These are phyloP conservation scores for Fennellomyces sp. DNA, from an alignment of 371 early-diverging fungal genomes.

Conservation along the genomic window DNA sequence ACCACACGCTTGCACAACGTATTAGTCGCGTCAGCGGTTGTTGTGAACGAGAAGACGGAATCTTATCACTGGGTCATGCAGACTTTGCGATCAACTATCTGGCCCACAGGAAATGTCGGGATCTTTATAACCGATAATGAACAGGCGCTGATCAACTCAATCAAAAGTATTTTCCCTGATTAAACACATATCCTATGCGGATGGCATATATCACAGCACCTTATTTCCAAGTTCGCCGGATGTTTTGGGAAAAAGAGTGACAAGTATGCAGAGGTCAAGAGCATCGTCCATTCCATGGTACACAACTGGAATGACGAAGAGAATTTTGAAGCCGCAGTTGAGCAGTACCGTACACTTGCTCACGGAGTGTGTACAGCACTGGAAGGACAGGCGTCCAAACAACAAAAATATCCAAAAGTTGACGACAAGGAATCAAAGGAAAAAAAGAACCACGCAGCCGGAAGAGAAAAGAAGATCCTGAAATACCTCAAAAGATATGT, in stretches of 20 bases:
- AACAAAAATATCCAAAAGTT: too few species aligned
- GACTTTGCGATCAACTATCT: not conserved
- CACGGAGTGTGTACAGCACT: not conserved
- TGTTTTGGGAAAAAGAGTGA: not conserved
- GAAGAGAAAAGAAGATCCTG: too few species aligned
- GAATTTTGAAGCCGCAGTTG: not conserved
- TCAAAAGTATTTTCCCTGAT: not conserved
- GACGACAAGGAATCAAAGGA: too few species aligned
- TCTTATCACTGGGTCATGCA: not conserved
- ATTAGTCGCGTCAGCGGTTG: not conserved
- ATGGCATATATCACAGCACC: not conserved
- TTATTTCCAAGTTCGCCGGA: not conserved
- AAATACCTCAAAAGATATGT: too few species aligned
- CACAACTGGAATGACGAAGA: not conserved
- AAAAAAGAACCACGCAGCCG: too few species aligned
- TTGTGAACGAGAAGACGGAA: not conserved
- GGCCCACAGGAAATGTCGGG: not conserved
- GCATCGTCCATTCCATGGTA: not conserved
- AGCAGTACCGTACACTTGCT: not conserved
- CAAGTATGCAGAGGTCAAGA: not conserved
- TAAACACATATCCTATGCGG: not conserved
- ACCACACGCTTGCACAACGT: not conserved
- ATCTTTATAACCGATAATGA: constrained; percentile 3
- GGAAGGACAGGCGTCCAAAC: not conserved
- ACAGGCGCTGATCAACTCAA: not conserved